A percentile compares a stretch with the other conserved stretches of the same genome.
phyloP scores from a whole-genome alignment of 331 rosid species.

The Pyrus hybrid region DNA sequence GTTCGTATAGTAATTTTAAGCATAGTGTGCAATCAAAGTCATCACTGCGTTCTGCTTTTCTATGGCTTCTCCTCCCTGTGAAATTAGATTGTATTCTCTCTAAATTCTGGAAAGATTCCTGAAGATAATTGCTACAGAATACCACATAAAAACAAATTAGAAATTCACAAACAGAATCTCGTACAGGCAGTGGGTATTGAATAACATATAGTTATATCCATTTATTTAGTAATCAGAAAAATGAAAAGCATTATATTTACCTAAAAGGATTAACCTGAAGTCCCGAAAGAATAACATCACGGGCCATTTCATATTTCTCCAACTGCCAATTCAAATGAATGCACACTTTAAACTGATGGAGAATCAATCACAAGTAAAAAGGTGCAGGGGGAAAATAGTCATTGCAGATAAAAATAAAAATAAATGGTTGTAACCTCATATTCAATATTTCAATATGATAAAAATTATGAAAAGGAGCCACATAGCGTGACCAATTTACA shows the following conservation, averaged over 20 bases:
- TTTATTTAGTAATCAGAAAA: neutral
- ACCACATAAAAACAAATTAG: slow-evolving; percentile 28
- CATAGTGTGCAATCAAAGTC: slow-evolving; percentile 93
- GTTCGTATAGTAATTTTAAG: slow-evolving; percentile 75
- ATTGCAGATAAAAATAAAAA: neutral
- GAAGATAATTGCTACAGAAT: slow-evolving; percentile 63
- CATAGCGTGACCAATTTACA: neutral
- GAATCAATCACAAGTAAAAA: neutral
- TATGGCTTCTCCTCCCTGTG: slow-evolving; percentile 32
- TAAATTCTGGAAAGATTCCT: slow-evolving; percentile 51
- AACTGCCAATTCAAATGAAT: slow-evolving; percentile 49
- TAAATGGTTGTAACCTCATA: neutral
- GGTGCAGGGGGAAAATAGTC: neutral
- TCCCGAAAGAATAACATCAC: slow-evolving; percentile 82
- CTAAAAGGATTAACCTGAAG: slow-evolving; percentile 88
- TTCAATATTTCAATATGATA: neutral
- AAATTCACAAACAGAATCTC: slow-evolving; percentile 9
- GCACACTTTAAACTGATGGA: neutral
- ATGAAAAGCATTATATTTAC: slow-evolving; percentile 27
- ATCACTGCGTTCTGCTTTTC: slow-evolving; percentile 63
- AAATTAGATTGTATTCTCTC: slow-evolving; percentile 36
- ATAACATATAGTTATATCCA: neutral
- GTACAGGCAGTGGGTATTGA: neutral
- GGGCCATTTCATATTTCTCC: slow-evolving; percentile 79
- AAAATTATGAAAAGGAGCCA: neutral